These are phyloP conservation scores for Diaporthe helianthi DNA, from an alignment of 2,329 filamentous ascomycete species.

Conservation along the genomic window DNA sequence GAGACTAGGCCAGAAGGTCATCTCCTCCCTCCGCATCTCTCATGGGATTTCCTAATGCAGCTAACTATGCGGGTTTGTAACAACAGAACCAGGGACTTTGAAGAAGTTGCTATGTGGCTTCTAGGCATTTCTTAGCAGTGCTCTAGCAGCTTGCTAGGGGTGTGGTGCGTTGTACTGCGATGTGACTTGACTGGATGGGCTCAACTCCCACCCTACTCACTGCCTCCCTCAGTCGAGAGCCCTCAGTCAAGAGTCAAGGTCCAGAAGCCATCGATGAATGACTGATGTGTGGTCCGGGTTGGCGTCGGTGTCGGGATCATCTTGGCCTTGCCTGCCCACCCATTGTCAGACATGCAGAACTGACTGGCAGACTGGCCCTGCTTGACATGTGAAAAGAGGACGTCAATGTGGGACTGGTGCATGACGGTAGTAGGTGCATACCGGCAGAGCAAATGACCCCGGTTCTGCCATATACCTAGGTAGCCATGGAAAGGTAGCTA, in stretches of 20 bases:
- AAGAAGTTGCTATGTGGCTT: background rate
- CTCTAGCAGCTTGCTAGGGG: background rate
- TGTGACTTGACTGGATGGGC: constrained; percentile 16
- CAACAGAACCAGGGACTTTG: background rate
- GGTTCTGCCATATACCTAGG: constrained; percentile 10
- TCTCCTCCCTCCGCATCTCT: constrained; percentile 1
- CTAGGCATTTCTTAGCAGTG: background rate
- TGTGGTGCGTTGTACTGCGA: background rate
- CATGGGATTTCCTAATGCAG: constrained; percentile 23
- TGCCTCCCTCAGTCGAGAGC: background rate
- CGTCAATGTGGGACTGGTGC: constrained; percentile 21
- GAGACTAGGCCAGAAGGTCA: constrained; percentile 17
- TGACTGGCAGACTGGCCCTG: background rate
- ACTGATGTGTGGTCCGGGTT: background rate
- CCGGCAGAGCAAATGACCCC: background rate
- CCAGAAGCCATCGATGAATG: background rate
- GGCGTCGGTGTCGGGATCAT: background rate
- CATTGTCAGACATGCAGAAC: constrained; percentile 22
- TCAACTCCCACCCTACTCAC: background rate
- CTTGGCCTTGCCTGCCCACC: background rate
- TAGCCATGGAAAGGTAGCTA: too few relatives aligned
- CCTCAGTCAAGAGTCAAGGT: too few relatives aligned
- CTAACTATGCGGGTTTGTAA: constrained; percentile 5
- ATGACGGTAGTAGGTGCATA: background rate
- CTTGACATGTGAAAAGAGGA: constrained; percentile 24